Base-by-base conservation (phyloP, 192 early-diverging fungal genomes). In the Geranomyces michiganensis region DNA sequence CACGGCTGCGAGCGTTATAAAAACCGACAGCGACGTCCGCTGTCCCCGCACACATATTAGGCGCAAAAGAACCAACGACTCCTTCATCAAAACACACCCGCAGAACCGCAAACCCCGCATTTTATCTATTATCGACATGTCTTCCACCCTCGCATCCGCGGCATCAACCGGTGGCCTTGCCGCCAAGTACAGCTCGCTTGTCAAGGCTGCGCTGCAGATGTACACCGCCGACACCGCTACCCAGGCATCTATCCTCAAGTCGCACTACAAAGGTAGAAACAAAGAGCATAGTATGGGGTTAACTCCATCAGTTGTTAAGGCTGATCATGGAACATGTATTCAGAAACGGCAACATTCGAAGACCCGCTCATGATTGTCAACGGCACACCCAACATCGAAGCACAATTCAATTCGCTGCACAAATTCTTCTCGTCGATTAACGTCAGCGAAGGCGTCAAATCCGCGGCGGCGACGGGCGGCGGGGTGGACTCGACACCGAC, bases 321-420 rank as follows among this genome's bases (percentile, higher is more conserved):
- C n/a, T n/a, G n/a, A n/a, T n/a, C n/a, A n/a, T n/a, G n/a, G n/a
- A n/a, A n/a, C n/a, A n/a, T n/a, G n/a, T n/a, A n/a, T n/a, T n/a
- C 36, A 41, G 36, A 41, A 7, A 64, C 32, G 14, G 62, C 62
- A 29, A 64, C 62, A 4, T 64, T 64, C 43, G 62, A 64, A 46
- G 62, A 64, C 44, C 62, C 62, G 5, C 43, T 64, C n/a, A 64
- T 64, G 62, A 64, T 64, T 21, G 62, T 64, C n/a, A 15, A 64
- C 62, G 43, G 43, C 5, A 2, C 62, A 4, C 2, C 62, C 44
- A 45, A 41, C 62, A 64, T 64, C 43, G 43, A n/a, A 31, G n/a
- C 41, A 12, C 62, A 64, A 46, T 64, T 64, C 36, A 31, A 64
- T 22, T 19, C 62, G 21, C 62, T 64, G 41, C 62, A 43, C 9